A percentile compares a stretch with the other conserved stretches of the same genome.
These are phyloP conservation scores for Pseudozyma sp. DNA, from an alignment of 1,284 basidiomycete genomes.

Conservation along the genomic window DNA sequence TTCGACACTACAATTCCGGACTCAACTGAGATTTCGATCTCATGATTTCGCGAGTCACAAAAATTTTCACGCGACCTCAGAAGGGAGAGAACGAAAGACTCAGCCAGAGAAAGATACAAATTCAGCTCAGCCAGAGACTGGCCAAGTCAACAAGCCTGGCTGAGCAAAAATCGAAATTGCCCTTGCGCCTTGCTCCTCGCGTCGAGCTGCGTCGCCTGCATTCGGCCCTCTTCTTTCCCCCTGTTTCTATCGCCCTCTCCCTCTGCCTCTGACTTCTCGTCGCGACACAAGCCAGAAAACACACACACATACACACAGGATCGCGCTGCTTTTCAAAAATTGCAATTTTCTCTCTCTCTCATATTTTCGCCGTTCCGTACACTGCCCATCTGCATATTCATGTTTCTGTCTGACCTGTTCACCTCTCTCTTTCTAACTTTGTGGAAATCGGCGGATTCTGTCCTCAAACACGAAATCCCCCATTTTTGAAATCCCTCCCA, in stretches of 20 bases:
- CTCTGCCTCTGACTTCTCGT: not conserved
- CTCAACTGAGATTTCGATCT: no score
- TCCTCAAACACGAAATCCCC: slow-evolving; percentile 10
- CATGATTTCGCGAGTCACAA: no score
- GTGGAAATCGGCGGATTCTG: slow-evolving; percentile 1
- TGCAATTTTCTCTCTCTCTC: slow-evolving; percentile 2
- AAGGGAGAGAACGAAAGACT: no score
- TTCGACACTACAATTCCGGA: no score
- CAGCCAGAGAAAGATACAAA: no score
- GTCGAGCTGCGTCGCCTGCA: not conserved
- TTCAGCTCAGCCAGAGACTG: no score
- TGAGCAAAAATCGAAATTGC: no score
- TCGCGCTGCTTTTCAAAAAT: slow-evolving; percentile 19
- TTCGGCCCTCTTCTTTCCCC: not conserved
- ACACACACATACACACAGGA: slow-evolving; percentile 6
- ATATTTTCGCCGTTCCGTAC: slow-evolving; percentile 3
- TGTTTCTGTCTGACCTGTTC: slow-evolving; percentile 6
- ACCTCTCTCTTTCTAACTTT: not conserved
- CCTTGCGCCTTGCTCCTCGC: no score
- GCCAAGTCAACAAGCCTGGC: no score
- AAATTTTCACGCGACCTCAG: no score
- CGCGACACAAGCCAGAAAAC: slow-evolving; percentile 1
- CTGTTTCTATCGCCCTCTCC: not conserved
- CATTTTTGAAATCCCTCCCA: slow-evolving; percentile 16
- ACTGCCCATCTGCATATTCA: slow-evolving; percentile 7